Conservation (phyloP, 1,284 basidiomycete genomes). For the Melampsora americana region DNA sequence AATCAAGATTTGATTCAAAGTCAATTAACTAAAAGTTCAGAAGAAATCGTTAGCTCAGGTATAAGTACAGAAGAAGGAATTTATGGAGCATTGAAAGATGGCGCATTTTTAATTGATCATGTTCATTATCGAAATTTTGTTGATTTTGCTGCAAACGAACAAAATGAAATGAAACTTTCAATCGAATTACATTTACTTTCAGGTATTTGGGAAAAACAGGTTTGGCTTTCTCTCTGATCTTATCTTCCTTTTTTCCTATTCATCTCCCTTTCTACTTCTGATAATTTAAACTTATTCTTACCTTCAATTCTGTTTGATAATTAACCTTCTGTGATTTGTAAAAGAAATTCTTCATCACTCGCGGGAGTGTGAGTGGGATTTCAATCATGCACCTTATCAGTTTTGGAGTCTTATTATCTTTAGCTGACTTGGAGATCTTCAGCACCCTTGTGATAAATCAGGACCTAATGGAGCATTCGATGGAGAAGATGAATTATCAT, state of each 20-base stretch:
- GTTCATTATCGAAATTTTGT: constrained; percentile 6
- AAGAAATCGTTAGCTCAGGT: constrained; percentile 33
- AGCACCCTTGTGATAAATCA: constrained; percentile 28
- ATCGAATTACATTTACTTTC: constrained; percentile 36
- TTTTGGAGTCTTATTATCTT: not conserved
- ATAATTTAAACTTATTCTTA: not conserved
- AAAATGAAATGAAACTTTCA: constrained; percentile 42
- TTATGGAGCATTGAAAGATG: constrained; percentile 38
- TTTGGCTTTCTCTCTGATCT: too few species aligned
- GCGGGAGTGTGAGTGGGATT: constrained; percentile 30
- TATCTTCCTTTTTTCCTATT: not conserved
- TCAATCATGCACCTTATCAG: not conserved
- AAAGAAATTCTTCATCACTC: constrained; percentile 40
- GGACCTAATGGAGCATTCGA: constrained; percentile 25
- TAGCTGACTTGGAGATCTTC: not conserved
- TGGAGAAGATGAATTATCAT: constrained; percentile 27
- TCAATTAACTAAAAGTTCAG: constrained; percentile 25
- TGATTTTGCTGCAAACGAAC: constrained; percentile 17
- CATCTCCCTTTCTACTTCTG: too few species aligned
- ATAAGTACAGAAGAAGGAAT: constrained; percentile 37
- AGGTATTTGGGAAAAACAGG: constrained; percentile 43
- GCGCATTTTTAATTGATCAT: constrained; percentile 31
- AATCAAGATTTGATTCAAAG: constrained; percentile 42
- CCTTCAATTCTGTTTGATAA: not conserved
- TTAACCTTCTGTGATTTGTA: not conserved